phyloP scores from a whole-genome alignment of 768 basidiomycete species.

The Pleurotus pulmonarius region DNA sequence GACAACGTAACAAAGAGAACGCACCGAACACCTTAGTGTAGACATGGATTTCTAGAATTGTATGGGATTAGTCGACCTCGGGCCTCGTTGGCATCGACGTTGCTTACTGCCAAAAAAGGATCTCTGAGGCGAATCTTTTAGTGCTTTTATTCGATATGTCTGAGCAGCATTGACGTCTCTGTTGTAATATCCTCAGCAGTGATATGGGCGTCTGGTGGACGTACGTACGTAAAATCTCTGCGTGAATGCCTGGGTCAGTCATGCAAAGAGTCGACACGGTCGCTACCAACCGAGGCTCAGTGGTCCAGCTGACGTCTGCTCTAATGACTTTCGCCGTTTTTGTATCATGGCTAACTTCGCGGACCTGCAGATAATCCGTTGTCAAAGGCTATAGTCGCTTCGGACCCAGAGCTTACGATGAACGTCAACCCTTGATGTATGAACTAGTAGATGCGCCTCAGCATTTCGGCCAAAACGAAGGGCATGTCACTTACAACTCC shows the following conservation, averaged over 20 bases:
- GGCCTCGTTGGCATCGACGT: background rate
- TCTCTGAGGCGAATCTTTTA: slow-evolving; percentile 49
- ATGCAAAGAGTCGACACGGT: background rate
- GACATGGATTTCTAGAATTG: slow-evolving; percentile 51
- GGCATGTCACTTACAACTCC: slow-evolving; percentile 55
- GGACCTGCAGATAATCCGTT: slow-evolving; percentile 42
- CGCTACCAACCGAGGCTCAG: slow-evolving; percentile 53
- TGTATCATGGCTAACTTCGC: slow-evolving; percentile 77
- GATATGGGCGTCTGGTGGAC: background rate
- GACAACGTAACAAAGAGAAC: slow-evolving; percentile 14
- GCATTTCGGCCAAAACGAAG: background rate
- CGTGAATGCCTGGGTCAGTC: background rate
- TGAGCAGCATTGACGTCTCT: slow-evolving; percentile 78
- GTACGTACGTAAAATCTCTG: slow-evolving; percentile 72
- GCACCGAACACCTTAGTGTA: slow-evolving; percentile 72
- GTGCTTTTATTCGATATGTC: slow-evolving; percentile 68
- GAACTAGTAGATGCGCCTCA: slow-evolving; percentile 44
- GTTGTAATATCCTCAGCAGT: background rate
- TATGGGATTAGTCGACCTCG: background rate
- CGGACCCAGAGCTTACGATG: slow-evolving; percentile 40
- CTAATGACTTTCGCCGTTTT: slow-evolving; percentile 66
- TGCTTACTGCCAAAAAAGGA: slow-evolving; percentile 73
- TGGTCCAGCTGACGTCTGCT: slow-evolving; percentile 84
- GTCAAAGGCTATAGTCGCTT: background rate
- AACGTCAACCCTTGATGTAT: slow-evolving; percentile 85